phyloP scores from a whole-genome alignment of 371 early-diverging fungal species.

The Mortierella sp. region DNA sequence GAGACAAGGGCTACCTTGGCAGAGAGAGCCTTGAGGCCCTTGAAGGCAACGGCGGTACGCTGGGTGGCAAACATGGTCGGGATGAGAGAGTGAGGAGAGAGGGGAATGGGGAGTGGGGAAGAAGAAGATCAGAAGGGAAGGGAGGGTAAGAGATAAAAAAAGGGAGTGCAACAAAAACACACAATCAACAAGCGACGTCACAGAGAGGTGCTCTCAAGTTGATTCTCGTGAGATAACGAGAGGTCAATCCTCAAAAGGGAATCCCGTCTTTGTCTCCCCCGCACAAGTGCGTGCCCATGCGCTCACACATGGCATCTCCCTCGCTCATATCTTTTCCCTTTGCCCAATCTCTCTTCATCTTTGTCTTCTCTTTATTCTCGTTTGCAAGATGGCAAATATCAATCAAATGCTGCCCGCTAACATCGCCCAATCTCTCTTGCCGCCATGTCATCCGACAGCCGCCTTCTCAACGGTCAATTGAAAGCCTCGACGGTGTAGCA shows the following conservation, averaged over 20 bases:
- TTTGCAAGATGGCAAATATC: neutral
- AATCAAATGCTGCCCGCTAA: neutral
- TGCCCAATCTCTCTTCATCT: conserved; percentile 1
- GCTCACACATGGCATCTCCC: neutral
- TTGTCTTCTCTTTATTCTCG: neutral
- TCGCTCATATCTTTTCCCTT: neutral
- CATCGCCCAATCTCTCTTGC: neutral
- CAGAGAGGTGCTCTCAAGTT: conserved; percentile 14
- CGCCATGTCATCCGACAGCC: neutral
- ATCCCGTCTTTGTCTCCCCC: conserved; percentile 9
- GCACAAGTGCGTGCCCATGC: neutral
- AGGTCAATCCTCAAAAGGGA: conserved; percentile 16
- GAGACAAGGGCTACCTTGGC: conserved; percentile 35
- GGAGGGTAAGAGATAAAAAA: neutral
- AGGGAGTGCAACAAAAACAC: conserved; percentile 1
- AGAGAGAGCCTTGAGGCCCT: conserved; percentile 55
- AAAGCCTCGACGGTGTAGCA: too few species aligned
- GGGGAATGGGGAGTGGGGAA: conserved; percentile 13
- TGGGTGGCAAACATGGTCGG: conserved; percentile 45
- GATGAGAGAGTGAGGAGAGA: conserved; percentile 16
- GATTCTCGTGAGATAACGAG: neutral
- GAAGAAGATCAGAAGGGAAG: conserved; percentile 15
- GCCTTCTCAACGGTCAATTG: neutral
- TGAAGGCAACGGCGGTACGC: conserved; percentile 51
- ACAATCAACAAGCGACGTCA: conserved; percentile 22